Base-by-base conservation (phyloP, 768 basidiomycete species). In the Kwoniella pini region DNA sequence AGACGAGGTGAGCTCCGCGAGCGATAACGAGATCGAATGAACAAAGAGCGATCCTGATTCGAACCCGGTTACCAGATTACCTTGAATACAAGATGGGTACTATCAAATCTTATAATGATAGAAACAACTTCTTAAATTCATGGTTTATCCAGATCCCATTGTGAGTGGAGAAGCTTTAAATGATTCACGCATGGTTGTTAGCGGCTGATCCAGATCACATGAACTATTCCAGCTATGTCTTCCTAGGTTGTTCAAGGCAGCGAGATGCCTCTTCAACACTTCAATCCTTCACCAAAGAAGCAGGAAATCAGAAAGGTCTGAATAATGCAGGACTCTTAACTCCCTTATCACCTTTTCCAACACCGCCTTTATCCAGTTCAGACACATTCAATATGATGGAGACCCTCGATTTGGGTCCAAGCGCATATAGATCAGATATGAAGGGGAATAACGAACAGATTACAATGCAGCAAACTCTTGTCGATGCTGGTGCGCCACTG, bases 61-160 rank as follows among this genome's bases (percentile, higher is more conserved):
- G n/a, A n/a, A n/a, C n/a, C n/a, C n/a, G n/a, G n/a, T n/a, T n/a
- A n/a, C n/a, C 51, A 76, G 84, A 86, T 53, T 90, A 89, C 74
- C 82, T 90, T 31, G 88, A 90, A 75, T 88, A 89, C 77, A 84
- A 84, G 58, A 89, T 89, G 77, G 87, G 87, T 39, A 89, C 88
- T 26, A 84, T 87, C 67, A 88, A 87, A 73, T 83, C 81, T 31
- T 87, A 85, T 79, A 90, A 89, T 67, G 88, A 84, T 10, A 83
- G 88, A 49, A 89, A 89, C 79, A 81, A 81, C 48, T 86, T 87
- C 70, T 78, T 89, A 54, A 67, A 87, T n/a, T 86, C 87, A 0
- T 82, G 84, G 76, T 81, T 88, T 64, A 82, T 88, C 46, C 79
- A 85, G 70, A 88, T 88, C 82, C 83, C 77, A 1, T 60, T 65